Conservation (phyloP, 495 filamentous ascomycete genomes). For the Penicillium simplicissimum region DNA sequence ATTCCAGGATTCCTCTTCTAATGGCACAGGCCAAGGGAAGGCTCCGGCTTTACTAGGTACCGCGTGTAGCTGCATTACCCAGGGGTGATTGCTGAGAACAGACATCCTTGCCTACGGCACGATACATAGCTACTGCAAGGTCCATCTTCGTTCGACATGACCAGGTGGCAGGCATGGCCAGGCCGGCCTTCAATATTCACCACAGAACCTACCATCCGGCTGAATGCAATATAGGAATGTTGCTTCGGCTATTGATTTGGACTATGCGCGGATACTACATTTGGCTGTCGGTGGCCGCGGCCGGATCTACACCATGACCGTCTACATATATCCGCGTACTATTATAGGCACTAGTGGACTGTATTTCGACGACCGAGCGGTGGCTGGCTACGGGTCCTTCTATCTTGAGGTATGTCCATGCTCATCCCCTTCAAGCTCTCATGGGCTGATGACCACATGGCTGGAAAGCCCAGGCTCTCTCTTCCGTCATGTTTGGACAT, state of each 20-base stretch:
- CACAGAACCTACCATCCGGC: background rate
- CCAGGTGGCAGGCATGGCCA: background rate
- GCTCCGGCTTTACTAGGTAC: no score
- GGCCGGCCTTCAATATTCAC: background rate
- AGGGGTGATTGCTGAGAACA: background rate
- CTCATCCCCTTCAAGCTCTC: background rate
- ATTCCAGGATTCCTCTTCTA: background rate
- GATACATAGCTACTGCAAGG: background rate
- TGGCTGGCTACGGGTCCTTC: slow-evolving; percentile 1
- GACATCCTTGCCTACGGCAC: background rate
- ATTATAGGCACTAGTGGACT: slow-evolving; percentile 1
- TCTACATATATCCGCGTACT: background rate
- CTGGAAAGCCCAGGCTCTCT: background rate
- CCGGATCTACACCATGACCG: background rate
- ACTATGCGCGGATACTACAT: background rate
- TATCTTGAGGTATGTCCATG: background rate
- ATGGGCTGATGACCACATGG: background rate
- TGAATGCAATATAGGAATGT: background rate
- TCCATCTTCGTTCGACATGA: background rate
- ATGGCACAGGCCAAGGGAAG: background rate
- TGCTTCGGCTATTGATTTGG: slow-evolving; percentile 1
- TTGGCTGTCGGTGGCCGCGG: slow-evolving; percentile 1
- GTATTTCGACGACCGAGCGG: background rate
- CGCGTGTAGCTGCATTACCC: background rate
- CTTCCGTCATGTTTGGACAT: background rate